Conservation (phyloP, 305 asterid species). For the Nicotiana rustica region DNA sequence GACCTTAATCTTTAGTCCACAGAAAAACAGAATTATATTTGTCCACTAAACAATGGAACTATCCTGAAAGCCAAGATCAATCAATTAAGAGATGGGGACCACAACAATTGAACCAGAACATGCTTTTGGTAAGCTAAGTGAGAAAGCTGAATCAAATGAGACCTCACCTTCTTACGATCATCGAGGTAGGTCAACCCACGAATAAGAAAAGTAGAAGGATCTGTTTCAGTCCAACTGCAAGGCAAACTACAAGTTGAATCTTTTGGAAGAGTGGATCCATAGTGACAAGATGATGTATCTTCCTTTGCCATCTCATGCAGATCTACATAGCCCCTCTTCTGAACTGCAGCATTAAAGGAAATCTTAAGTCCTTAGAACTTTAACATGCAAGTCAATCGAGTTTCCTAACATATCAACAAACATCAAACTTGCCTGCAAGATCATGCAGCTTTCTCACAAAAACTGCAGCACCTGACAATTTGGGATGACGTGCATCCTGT, state of each 20-base stretch:
- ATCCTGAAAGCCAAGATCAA: background rate
- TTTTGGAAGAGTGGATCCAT: slow-evolving; percentile 90
- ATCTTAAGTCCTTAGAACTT: slow-evolving; percentile 39
- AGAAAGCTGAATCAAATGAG: slow-evolving; percentile 15
- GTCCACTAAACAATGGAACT: background rate
- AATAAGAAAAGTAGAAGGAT: slow-evolving; percentile 85
- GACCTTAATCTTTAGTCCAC: background rate
- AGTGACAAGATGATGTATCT: slow-evolving; percentile 69
- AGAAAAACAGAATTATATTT: background rate
- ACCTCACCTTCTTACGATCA: slow-evolving; percentile 82
- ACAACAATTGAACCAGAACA: background rate
- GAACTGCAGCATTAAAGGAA: slow-evolving; percentile 63
- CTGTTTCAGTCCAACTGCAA: slow-evolving; percentile 92
- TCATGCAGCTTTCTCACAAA: slow-evolving; percentile 89
- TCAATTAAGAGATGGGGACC: background rate
- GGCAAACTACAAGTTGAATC: slow-evolving; percentile 77
- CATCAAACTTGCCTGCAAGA: slow-evolving; percentile 75
- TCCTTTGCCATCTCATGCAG: slow-evolving; percentile 88
- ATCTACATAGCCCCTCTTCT: slow-evolving; percentile 94
- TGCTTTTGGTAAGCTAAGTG: slow-evolving; percentile 21
- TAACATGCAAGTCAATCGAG: slow-evolving; percentile 27
- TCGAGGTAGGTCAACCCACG: slow-evolving; percentile 93
- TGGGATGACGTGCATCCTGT: slow-evolving; percentile 89
- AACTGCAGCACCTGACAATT: slow-evolving; percentile 87
- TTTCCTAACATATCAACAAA: background rate